phyloP scores from a whole-genome alignment of 2,329 filamentous ascomycete species.

The Phyllosticta citrichinensis region DNA sequence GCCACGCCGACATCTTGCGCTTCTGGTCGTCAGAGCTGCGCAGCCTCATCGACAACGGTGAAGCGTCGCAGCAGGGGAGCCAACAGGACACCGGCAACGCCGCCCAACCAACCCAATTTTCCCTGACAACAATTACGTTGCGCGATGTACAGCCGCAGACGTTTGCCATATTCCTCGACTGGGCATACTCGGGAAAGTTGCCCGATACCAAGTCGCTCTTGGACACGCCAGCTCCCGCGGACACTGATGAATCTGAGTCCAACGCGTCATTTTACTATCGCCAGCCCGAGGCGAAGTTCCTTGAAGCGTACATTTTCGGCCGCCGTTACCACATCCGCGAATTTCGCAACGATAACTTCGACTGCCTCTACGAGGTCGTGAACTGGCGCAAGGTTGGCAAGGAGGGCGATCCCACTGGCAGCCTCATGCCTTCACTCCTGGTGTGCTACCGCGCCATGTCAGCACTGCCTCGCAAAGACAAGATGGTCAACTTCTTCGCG shows the following conservation, averaged over 20 bases:
- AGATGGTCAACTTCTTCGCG: too few species aligned
- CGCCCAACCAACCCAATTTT: too few species aligned
- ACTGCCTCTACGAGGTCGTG: neutral
- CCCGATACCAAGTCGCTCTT: neutral
- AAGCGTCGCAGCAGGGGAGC: neutral
- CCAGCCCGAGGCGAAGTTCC: neutral
- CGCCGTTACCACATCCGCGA: neutral
- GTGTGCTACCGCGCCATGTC: neutral
- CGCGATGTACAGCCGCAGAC: neutral
- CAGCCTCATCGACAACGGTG: neutral
- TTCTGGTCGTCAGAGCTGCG: neutral
- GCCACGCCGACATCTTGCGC: neutral
- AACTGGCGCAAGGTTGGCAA: neutral
- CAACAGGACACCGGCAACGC: too few species aligned
- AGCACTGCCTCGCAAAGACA: neutral
- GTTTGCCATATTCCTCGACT: slow-evolving; percentile 4
- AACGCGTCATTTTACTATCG: neutral
- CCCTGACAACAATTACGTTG: neutral
- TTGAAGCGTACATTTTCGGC: slow-evolving; percentile 7
- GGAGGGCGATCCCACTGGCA: neutral
- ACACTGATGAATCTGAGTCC: neutral
- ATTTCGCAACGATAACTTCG: slow-evolving; percentile 5
- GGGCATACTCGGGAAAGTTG: neutral
- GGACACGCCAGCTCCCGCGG: neutral
- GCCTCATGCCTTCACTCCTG: neutral